Evolutionary conservation across 108 stramenopile species (phyloP).

Genomic region (Stephanodiscus minutulus): DNA sequence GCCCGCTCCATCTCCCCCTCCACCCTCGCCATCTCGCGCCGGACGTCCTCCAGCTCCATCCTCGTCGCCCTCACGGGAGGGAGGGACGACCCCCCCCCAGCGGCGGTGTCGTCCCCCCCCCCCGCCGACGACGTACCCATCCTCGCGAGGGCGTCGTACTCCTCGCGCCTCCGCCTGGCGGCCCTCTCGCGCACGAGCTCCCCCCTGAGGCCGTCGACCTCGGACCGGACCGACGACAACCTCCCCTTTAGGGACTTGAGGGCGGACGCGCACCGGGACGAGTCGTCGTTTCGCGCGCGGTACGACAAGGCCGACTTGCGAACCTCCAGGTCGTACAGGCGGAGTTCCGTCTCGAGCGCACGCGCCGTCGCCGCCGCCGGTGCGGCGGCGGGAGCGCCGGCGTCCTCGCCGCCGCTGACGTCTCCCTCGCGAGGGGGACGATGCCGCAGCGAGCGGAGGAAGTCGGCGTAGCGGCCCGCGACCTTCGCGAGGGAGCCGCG

Average conservation of each 20-base stretch:
- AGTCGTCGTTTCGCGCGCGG: conserved; percentile 18
- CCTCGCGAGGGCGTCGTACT: conserved; percentile 43
- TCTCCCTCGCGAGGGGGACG: background rate
- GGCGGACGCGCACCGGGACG: conserved; percentile 19
- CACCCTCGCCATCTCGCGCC: conserved; percentile 22
- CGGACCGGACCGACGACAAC: conserved; percentile 6
- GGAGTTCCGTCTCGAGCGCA: conserved; percentile 26
- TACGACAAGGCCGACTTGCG: conserved; percentile 39
- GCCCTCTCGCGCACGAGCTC: conserved; percentile 12
- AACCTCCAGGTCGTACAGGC: conserved; percentile 39
- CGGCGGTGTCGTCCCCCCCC: no score
- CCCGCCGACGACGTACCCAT: conserved; percentile 1
- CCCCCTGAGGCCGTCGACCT: conserved; percentile 26
- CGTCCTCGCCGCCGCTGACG: background rate
- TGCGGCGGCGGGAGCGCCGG: background rate
- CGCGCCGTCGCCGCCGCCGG: background rate
- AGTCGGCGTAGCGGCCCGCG: conserved; percentile 25
- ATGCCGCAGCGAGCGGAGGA: conserved; percentile 20
- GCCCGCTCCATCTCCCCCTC: conserved; percentile 25
- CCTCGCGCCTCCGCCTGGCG: conserved; percentile 15
- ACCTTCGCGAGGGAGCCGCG: conserved; percentile 44
- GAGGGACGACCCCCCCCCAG: no score
- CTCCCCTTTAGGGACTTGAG: conserved; percentile 11
- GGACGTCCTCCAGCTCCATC: conserved; percentile 23
- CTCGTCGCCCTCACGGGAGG: conserved; percentile 23